A percentile compares a stretch with the other conserved stretches of the same genome.
These are phyloP conservation scores for Colletotrichum abscissum DNA, from an alignment of 2,329 filamentous ascomycete species.

Conservation along the genomic window DNA sequence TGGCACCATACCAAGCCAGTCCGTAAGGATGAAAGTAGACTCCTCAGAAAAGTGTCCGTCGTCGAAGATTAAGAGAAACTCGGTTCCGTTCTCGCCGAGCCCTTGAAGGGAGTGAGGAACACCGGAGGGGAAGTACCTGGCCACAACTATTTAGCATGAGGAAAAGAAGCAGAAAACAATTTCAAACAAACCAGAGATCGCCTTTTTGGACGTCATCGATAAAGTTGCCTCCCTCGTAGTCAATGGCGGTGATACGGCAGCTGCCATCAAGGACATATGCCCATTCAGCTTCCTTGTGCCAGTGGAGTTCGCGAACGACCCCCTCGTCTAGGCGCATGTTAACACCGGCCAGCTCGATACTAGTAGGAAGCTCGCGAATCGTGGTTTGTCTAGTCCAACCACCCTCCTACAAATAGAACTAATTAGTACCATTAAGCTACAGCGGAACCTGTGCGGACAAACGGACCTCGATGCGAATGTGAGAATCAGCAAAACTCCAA, in stretches of 20 bases:
- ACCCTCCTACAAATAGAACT: slow-evolving; percentile 63
- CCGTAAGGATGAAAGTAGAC: slow-evolving; percentile 78
- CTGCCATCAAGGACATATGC: slow-evolving; percentile 78
- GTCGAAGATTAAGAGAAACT: slow-evolving; percentile 58
- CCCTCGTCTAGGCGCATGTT: slow-evolving; percentile 83
- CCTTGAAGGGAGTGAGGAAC: slow-evolving; percentile 77
- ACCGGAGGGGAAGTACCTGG: slow-evolving; percentile 77
- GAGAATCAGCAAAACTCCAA: slow-evolving; percentile 76
- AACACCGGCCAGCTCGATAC: slow-evolving; percentile 78
- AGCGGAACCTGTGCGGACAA: too few relatives aligned
- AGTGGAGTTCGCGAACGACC: slow-evolving; percentile 81
- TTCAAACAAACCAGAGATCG: slow-evolving; percentile 66
- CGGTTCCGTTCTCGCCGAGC: slow-evolving; percentile 41
- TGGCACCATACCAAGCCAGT: slow-evolving; percentile 70
- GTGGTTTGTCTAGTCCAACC: slow-evolving; percentile 84
- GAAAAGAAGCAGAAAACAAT: too few relatives aligned
- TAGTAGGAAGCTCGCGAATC: slow-evolving; percentile 71
- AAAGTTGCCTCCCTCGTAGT: slow-evolving; percentile 80
- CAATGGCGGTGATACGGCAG: slow-evolving; percentile 78
- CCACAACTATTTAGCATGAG: not conserved
- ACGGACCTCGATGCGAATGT: slow-evolving; percentile 70
- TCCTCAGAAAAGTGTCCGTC: slow-evolving; percentile 65
- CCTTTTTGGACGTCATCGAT: slow-evolving; percentile 81
- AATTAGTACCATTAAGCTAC: not conserved
- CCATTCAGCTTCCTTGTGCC: slow-evolving; percentile 86